Evolutionary conservation across 148 eudicot species (phyloP), one percentile per base, ranked within the genome.

Genomic region (Nyssa sinensis): DNA sequence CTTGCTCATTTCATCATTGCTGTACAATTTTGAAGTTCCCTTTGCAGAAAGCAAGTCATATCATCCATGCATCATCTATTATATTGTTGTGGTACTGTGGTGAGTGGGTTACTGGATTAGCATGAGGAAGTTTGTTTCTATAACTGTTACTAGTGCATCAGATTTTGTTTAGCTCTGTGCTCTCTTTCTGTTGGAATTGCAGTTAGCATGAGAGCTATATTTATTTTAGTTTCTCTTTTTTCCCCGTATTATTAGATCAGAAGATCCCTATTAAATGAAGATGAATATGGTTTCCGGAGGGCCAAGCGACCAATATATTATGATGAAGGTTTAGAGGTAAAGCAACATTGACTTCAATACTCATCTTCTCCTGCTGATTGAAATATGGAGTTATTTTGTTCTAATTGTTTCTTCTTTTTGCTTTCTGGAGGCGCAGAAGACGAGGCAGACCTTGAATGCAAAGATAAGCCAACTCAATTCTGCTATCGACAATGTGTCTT

Each of bases 401-500:
- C 12, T 67, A 19, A 34, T 67, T 59, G 14, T 69, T 62, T 34
- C n/a, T 49, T 27, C 24, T 58, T 35, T 61, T 66, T 69, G 47
- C 12, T 67, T 76, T 49, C 11, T 75, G 44, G 47, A 69, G 72
- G n/a, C 74, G 72, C 90, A 92, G 94, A 90, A 87, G 67, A 88
- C 91, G 53, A 82, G 94, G 72, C 81, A 88, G 77, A 92, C 87
- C 58, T 84, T 92, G 71, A 87, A 87, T 79, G 73, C 86, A 23
- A 92, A 88, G 78, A 77, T 92, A 64, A 78, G 86, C 76, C 95
- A 92, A 75, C 88, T 92, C 58, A 92, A 90, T 86, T 75, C 95
- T n/a, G 95, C 97, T 44, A 92, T 92, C 63, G 97, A 92, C 87
- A 90, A 87, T 66, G 97, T 92, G n/a, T 85, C 94, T n/a, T 74